phyloP scores from a whole-genome alignment of 176 grass and related monocot species.

The Carex littledalei region DNA sequence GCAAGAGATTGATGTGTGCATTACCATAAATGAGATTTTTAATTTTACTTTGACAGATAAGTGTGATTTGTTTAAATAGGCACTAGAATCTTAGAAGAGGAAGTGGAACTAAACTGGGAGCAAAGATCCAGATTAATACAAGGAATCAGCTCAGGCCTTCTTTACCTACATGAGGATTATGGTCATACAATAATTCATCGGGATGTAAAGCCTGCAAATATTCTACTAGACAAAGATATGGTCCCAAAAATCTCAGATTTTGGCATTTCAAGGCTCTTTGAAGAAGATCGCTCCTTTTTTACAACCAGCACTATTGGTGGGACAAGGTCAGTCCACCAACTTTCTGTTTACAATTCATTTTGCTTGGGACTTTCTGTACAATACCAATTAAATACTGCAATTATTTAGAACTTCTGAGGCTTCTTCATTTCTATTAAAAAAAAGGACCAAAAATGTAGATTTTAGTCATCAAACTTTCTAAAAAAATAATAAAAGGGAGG shows the following conservation, averaged over 20 bases:
- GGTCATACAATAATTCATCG: conserved; percentile 14
- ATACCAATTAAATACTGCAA: too few relatives aligned
- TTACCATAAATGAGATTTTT: background rate
- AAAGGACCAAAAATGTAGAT: too few relatives aligned
- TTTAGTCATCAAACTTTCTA: too few relatives aligned
- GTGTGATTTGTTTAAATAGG: background rate
- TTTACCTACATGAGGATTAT: conserved; percentile 18
- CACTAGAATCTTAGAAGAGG: background rate
- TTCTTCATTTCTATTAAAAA: too few relatives aligned
- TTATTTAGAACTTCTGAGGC: too few relatives aligned
- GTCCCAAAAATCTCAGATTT: conserved; percentile 14
- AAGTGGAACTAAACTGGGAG: background rate
- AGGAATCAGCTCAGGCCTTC: background rate
- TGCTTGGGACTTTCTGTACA: too few relatives aligned
- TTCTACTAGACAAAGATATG: conserved; percentile 18
- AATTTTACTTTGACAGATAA: background rate
- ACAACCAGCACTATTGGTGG: background rate
- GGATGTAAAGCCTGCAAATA: conserved; percentile 2
- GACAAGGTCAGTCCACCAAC: background rate
- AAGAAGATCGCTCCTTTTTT: too few relatives aligned
- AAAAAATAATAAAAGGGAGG: too few relatives aligned
- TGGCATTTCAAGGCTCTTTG: background rate
- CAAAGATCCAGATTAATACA: background rate
- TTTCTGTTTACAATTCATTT: too few relatives aligned
- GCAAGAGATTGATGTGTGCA: background rate